These are phyloP conservation scores for Fusarium vanettenii DNA, from an alignment of 2,329 filamentous ascomycete species.

Conservation along the genomic window DNA sequence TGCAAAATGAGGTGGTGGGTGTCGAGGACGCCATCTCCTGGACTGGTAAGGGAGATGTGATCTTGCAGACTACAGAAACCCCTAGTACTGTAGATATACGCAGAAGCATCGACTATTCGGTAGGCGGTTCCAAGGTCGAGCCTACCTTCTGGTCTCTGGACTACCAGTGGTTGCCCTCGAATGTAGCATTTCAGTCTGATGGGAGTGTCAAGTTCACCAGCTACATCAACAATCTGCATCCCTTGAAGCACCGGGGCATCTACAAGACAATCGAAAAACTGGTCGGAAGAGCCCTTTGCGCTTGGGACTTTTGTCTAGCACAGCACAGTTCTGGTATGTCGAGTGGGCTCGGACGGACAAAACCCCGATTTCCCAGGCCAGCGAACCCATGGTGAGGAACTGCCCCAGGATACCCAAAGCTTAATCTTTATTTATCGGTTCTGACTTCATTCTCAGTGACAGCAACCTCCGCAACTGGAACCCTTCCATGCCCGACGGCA, in stretches of 20 bases:
- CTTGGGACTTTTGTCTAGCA: not conserved
- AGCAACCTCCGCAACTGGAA: not conserved
- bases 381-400: not conserved
- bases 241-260: not conserved
- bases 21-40: slow-evolving; percentile 13
- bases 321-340: not conserved
- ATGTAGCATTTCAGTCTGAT: not conserved
- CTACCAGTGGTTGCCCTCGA: not conserved
- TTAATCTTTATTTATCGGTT: not conserved
- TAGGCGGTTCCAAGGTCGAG: not conserved
- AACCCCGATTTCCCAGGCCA: not conserved
- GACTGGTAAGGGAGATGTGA: not conserved
- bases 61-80: not conserved
- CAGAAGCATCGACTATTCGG: not conserved
- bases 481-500: not conserved
- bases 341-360: not conserved
- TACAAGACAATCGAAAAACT: not conserved
- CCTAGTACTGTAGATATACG: not conserved
- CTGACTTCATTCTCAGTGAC: not conserved
- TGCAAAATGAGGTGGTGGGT: slow-evolving; percentile 45
- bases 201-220: not conserved
- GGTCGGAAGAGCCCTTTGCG: not conserved
- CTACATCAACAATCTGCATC: not conserved
- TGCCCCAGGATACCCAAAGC: not conserved
- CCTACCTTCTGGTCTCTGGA: not conserved